Percentiles rank a stretch among this genome's conserved stretches.
phyloP scores from a whole-genome alignment of 768 basidiomycete species.

The Clathrus columnatus region DNA sequence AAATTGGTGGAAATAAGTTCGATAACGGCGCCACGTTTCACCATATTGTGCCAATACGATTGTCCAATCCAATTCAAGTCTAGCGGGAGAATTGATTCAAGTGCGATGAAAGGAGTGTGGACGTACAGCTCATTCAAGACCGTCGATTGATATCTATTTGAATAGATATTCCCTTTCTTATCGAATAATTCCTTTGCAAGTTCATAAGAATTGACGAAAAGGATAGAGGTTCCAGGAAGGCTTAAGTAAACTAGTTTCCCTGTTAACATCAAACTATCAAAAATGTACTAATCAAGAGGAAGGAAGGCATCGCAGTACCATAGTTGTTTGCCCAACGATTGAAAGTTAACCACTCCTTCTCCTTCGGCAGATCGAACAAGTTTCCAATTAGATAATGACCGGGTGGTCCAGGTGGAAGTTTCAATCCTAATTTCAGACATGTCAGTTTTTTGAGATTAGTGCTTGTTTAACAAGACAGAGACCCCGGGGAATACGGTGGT shows the following conservation, averaged over 20 bases:
- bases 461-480: neutral
- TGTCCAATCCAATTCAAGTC: conserved; percentile 31
- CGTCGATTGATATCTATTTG: conserved; percentile 12
- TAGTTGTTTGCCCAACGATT: neutral
- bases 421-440: neutral
- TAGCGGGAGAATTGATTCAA: neutral
- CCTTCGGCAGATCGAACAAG: neutral
- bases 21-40: conserved; percentile 27
- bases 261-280: neutral
- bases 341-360: neutral
- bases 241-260: conserved; percentile 16
- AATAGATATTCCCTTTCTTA: conserved; percentile 14
- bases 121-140: conserved; percentile 14
- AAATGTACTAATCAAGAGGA: too few species aligned
- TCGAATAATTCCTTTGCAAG: conserved; percentile 16
- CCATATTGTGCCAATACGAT: conserved; percentile 50
- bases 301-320: neutral
- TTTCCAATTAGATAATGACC: neutral
- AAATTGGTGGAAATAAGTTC: conserved; percentile 43
- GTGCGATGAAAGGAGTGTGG: neutral
- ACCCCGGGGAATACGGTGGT: neutral
- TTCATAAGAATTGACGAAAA: conserved; percentile 14
- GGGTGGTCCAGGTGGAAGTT: neutral
- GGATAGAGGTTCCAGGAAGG: conserved; percentile 5
- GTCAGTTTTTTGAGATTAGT: neutral